Percentiles rank a stretch among this genome's conserved stretches.
Conservation (phyloP, 257 asterid species). For the Gentiana macrophylla region DNA sequence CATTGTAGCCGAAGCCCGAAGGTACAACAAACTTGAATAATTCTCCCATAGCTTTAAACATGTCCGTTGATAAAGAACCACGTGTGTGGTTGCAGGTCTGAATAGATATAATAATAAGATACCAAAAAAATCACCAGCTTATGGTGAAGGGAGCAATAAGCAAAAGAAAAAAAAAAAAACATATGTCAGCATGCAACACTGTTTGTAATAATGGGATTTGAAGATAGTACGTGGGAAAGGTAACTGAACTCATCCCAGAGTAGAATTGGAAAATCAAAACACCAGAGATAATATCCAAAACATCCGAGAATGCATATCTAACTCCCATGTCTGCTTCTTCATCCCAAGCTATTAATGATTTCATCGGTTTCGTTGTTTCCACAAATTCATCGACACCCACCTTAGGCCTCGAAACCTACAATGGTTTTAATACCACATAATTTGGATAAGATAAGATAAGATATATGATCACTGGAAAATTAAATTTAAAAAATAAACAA, state of each 20-base stretch:
- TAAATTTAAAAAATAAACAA: too few species aligned
- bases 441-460: slow-evolving; percentile 12
- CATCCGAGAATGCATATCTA: slow-evolving; percentile 19
- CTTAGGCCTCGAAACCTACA: slow-evolving; percentile 39
- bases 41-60: slow-evolving; percentile 30
- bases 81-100: slow-evolving; percentile 32
- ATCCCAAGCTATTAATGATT: slow-evolving; percentile 43
- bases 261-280: not conserved
- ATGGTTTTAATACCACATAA: slow-evolving; percentile 21
- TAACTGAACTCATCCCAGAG: not conserved
- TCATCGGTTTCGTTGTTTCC: slow-evolving; percentile 49
- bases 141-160: too few species aligned
- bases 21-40: slow-evolving; percentile 65
- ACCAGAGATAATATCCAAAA: slow-evolving; percentile 8
- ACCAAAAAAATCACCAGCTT: too few species aligned
- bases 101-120: too few species aligned
- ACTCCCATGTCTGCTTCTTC: slow-evolving; percentile 44
- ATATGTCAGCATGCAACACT: too few species aligned
- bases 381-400: slow-evolving; percentile 37
- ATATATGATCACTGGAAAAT: too few species aligned
- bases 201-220: too few species aligned
- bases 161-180: too few species aligned
- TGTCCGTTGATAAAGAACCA: slow-evolving; percentile 30
- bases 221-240: too few species aligned
- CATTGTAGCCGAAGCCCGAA: slow-evolving; percentile 72